Conservation (phyloP, 1,284 basidiomycete genomes). For the Naganishia sp. region DNA sequence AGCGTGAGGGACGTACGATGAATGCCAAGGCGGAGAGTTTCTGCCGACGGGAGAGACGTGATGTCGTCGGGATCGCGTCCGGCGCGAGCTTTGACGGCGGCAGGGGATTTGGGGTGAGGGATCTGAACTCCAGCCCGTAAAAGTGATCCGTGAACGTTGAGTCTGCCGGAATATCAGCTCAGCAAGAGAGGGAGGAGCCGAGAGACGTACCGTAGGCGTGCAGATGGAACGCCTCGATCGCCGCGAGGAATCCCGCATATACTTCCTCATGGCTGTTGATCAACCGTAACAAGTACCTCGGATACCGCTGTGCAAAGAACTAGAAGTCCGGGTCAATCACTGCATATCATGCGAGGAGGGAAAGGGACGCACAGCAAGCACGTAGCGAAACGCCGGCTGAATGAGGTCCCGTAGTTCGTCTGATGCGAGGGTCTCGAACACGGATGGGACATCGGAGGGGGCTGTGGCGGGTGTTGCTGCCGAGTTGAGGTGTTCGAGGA, state of each 20-base stretch:
- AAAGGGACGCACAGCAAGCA: conserved; percentile 69
- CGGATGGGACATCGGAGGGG: conserved; percentile 62
- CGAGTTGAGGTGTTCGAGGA: conserved; percentile 22
- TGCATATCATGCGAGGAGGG: conserved; percentile 19
- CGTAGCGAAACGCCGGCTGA: conserved; percentile 93
- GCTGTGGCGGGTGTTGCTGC: conserved; percentile 11
- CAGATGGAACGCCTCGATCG: conserved; percentile 89
- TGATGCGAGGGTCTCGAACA: conserved; percentile 94
- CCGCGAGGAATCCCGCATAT: conserved; percentile 82
- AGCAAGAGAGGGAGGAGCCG: background rate
- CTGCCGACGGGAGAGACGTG: conserved; percentile 37
- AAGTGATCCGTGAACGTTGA: conserved; percentile 92
- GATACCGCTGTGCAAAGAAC: conserved; percentile 76
- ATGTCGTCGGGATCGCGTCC: background rate
- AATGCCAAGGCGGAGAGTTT: conserved; percentile 23
- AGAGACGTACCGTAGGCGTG: conserved; percentile 68
- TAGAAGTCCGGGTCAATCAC: conserved; percentile 8
- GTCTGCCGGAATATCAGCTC: conserved; percentile 56
- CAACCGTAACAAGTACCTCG: conserved; percentile 84
- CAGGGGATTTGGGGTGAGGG: background rate
- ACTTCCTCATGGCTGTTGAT: conserved; percentile 97
- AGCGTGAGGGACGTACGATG: conserved; percentile 13
- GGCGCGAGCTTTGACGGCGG: no score
- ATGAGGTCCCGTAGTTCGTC: conserved; percentile 90
- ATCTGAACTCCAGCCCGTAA: conserved; percentile 78